These are phyloP conservation scores for Brettanomyces nanus DNA, from an alignment of 805 yeast species.

Conservation along the genomic window DNA sequence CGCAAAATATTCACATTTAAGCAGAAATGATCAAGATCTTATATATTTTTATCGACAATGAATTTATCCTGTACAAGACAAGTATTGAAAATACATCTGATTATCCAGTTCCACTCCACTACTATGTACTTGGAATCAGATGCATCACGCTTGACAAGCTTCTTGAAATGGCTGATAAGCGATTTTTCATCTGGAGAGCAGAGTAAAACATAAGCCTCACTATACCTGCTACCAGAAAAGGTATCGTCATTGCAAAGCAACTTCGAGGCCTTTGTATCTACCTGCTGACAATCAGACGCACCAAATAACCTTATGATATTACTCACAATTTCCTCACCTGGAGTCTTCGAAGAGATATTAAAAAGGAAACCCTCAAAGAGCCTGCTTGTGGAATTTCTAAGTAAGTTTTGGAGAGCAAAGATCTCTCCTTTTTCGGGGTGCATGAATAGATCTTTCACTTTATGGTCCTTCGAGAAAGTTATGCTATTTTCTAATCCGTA, in stretches of 20 bases:
- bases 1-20: no score
- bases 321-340: constrained; percentile 51
- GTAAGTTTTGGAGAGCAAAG: constrained; percentile 10
- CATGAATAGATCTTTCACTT: constrained; percentile 26
- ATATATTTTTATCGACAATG: constrained; percentile 12
- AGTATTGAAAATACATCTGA: constrained; percentile 44
- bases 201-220: constrained; percentile 6
- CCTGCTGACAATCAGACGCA: constrained; percentile 9
- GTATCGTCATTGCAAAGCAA: constrained; percentile 2
- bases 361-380: constrained; percentile 43
- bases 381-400: constrained; percentile 15
- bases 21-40: no score
- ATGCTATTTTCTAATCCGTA: constrained; percentile 21
- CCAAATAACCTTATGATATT: constrained; percentile 60
- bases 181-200: constrained; percentile 23
- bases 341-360: constrained; percentile 47
- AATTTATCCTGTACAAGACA: constrained; percentile 14
- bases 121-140: constrained; percentile 23
- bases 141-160: constrained; percentile 10
- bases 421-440: constrained; percentile 12
- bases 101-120: constrained; percentile 62
- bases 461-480: constrained; percentile 26
- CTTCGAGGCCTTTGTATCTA: constrained; percentile 16
- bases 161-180: constrained; percentile 22
- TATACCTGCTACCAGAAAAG: background rate